Base-by-base conservation (phyloP, 495 filamentous ascomycete species). In the Daldinia caldariorum region DNA sequence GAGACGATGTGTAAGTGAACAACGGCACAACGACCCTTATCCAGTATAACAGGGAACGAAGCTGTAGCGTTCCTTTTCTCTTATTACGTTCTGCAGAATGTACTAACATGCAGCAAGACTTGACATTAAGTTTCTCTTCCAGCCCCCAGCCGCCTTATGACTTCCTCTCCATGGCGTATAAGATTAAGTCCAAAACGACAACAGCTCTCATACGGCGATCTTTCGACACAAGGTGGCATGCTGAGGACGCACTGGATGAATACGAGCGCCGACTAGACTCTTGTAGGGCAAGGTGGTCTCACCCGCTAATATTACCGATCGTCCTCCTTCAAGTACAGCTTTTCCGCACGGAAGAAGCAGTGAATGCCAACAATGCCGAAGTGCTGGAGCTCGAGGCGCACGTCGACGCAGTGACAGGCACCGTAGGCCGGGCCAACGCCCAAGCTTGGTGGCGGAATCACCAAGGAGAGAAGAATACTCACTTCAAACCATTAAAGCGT, bases 131-230 rank as follows among this genome's bases (percentile, higher is more conserved):
- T 49, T 79, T 79, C 64, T 76, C 75, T 34, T 76, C 75, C 16
- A 74, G 72, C 47, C 75, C 77, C 12, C 75, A 72, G 31, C 75
- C 77, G n/a, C 73, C 75, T 7, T 79, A 73, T 29, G 77, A 79
- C 67, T 79, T 79, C 59, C 71, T 79, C 22, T 79, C 77, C 7
- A 76, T 79, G 73, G 75, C 73, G 8, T 79, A 79, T 58, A 73
- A 66, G 37, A 49, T 79, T 9, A 67, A 67, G 14, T 71, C 71
- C 6, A 69, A 65, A 39, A 75, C 71, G 2, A 54, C 75, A 1
- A 79, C 75, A 1, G 74, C 75, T 34, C 61, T 79, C 1, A 67
- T 79, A 58, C 73, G 77, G 49, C 73, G 74, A 31, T 79, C 77
- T 1, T 79, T 75, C 55, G 74, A 79, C 60, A 70, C 77, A 6